phyloP scores from a whole-genome alignment of 2,329 filamentous ascomycete genomes.

The Paecilomyces formosus region DNA sequence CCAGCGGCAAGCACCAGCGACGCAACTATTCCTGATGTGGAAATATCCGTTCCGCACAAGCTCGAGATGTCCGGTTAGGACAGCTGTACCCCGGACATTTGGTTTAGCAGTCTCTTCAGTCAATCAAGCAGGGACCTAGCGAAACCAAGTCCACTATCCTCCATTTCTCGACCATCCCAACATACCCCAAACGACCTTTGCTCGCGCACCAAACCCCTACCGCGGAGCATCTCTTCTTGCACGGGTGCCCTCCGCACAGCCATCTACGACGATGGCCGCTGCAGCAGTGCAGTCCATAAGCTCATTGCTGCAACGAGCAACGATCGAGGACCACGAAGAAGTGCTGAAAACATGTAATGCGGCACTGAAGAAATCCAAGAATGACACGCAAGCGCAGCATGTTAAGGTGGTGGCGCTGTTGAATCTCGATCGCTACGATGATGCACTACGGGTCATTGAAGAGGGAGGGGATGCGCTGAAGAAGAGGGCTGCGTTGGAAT shows the following conservation, averaged over 20 bases:
- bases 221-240: not conserved
- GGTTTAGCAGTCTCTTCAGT: not conserved
- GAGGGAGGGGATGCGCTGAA: conserved; percentile 47
- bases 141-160: not conserved
- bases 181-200: not conserved
- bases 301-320: conserved; percentile 49
- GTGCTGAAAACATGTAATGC: conserved; percentile 52
- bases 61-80: not conserved
- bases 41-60: conserved; percentile 1
- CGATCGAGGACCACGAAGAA: conserved; percentile 57
- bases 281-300: conserved; percentile 42
- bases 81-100: not conserved
- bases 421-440: conserved; percentile 57
- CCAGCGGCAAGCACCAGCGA: not conserved
- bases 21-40: not conserved
- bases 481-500: conserved; percentile 49
- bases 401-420: conserved; percentile 53
- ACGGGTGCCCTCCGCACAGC: not conserved
- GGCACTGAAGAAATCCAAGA: conserved; percentile 50
- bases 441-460: conserved; percentile 51
- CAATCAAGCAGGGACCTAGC: not conserved
- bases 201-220: not conserved
- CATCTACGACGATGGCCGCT: conserved; percentile 26
- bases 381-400: conserved; percentile 50
- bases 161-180: not conserved